Base-by-base conservation (phyloP, 371 early-diverging fungal genomes). In the Mucor irregularis region DNA sequence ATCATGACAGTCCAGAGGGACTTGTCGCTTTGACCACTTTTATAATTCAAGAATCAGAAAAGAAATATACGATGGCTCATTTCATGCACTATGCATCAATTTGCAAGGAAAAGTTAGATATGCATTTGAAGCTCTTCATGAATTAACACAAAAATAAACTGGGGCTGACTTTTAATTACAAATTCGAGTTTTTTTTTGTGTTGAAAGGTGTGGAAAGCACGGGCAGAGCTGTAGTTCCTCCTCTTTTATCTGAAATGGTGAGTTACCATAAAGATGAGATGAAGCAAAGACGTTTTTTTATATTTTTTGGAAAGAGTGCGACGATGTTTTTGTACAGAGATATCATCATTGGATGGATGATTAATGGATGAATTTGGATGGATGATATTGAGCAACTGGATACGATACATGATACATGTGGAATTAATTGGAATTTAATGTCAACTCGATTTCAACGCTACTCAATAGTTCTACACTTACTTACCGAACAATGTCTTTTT, bases 161-260 rank as follows among this genome's bases (percentile, higher is more conserved):
- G 39, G 50, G 14, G 39, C 21, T 40, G 17, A 14, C 16, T 35
- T 35, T 33, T 47, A 31, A 21, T 47, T 21, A 31, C 7, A 21
- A 35, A 31, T 31, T 14, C 5, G 25, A 17, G 19, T 8, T 21
- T 39, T 21, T 9, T 42, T 42, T 45, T 45, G 45, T n/a, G 33
- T 19, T 19, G 26, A 53, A 53, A 53, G 31, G 19, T 37, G 11
- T 29, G 38, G 37, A 39, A 16, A 14, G 5, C 5, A 14, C 21
- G 9, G 17, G 40, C 30, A 30, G 33, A 54, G 25, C 29, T 17
- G 17, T 21, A 58, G 43, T 24, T 54, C 61, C 58, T 56, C 48
- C 63, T 63, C 60, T 67, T 62, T 57, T 56, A 64, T n/a, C 42
- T 56, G 64, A 58, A 60, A 69, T 69, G 70, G 70, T 69, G 57